Evolutionary conservation across 208 protist genomes (phyloP).

Genomic region (Leishmania martiniquensis): DNA sequence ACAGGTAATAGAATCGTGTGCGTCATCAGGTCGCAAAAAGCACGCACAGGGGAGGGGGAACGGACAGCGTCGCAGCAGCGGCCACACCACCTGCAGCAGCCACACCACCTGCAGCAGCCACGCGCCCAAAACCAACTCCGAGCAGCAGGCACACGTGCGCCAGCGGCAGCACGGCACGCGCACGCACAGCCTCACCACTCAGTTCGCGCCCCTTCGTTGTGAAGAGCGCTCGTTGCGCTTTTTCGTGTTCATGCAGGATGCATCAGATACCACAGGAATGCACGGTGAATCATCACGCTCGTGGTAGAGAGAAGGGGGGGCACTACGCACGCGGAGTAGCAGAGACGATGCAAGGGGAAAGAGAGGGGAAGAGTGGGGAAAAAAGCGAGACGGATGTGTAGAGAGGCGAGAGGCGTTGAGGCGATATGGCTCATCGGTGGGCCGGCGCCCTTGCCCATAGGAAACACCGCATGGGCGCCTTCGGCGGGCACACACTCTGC

Average conservation of each 20-base stretch:
- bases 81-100: background rate
- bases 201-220: conserved; percentile 19
- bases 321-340: no score
- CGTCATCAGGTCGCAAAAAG: conserved; percentile 23
- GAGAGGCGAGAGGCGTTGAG: no score
- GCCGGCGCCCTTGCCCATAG: no score
- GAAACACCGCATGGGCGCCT: no score
- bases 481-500: no score
- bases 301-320: background rate
- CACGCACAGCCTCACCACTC: conserved; percentile 4
- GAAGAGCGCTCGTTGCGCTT: conserved; percentile 53
- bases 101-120: background rate
- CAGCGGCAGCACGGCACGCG: no score
- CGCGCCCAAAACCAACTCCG: background rate
- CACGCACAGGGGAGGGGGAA: background rate
- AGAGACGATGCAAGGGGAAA: background rate
- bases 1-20: conserved; percentile 47
- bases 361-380: background rate
- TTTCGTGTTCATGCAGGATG: conserved; percentile 38
- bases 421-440: no score
- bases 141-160: background rate
- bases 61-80: background rate
- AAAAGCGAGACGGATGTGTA: background rate
- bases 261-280: conserved; percentile 88
- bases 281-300: conserved; percentile 35